A percentile compares a stretch with the other conserved stretches of the same genome.
These are phyloP conservation scores for Pythium phragmiticola DNA, from an alignment of 352 stramenopile genomes.

Conservation along the genomic window DNA sequence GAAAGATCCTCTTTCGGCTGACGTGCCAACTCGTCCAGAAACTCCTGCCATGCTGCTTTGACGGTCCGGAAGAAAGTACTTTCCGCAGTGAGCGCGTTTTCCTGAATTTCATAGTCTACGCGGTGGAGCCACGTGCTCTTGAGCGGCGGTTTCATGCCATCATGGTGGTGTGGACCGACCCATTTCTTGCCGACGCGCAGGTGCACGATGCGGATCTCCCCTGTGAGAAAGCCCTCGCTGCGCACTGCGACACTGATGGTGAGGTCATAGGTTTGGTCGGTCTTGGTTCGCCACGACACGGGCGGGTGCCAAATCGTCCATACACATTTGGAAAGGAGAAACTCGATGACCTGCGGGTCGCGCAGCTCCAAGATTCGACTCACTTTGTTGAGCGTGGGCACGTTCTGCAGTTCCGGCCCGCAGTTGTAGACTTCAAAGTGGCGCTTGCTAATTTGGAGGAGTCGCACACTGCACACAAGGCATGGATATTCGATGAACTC, in stretches of 20 bases:
- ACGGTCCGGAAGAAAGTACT: slow-evolving; percentile 62
- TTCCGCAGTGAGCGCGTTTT: slow-evolving; percentile 33
- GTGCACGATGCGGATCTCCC: slow-evolving; percentile 46
- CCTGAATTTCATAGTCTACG: slow-evolving; percentile 56
- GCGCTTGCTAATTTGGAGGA: slow-evolving; percentile 53
- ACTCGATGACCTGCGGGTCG: slow-evolving; percentile 27
- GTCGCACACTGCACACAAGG: slow-evolving; percentile 35
- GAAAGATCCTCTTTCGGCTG: slow-evolving; percentile 47
- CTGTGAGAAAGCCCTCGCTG: slow-evolving; percentile 51
- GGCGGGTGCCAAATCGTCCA: slow-evolving; percentile 59
- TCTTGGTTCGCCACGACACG: slow-evolving; percentile 60
- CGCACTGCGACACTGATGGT: slow-evolving; percentile 42
- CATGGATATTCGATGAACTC: background rate
- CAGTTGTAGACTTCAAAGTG: slow-evolving; percentile 33
- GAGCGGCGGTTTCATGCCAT: slow-evolving; percentile 30
- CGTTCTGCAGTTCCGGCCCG: slow-evolving; percentile 28
- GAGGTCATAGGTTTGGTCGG: slow-evolving; percentile 65
- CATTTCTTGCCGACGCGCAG: slow-evolving; percentile 63
- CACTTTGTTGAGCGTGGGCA: slow-evolving; percentile 28
- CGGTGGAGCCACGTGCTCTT: slow-evolving; percentile 61
- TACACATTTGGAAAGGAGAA: slow-evolving; percentile 29
- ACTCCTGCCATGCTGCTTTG: slow-evolving; percentile 51
- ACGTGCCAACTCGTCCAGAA: slow-evolving; percentile 48
- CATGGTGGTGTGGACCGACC: slow-evolving; percentile 64
- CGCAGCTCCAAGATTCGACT: slow-evolving; percentile 25